Percentiles rank a stretch among this genome's conserved stretches.
phyloP scores from a whole-genome alignment of 352 stramenopile species.

The Phytophthora quininea region DNA sequence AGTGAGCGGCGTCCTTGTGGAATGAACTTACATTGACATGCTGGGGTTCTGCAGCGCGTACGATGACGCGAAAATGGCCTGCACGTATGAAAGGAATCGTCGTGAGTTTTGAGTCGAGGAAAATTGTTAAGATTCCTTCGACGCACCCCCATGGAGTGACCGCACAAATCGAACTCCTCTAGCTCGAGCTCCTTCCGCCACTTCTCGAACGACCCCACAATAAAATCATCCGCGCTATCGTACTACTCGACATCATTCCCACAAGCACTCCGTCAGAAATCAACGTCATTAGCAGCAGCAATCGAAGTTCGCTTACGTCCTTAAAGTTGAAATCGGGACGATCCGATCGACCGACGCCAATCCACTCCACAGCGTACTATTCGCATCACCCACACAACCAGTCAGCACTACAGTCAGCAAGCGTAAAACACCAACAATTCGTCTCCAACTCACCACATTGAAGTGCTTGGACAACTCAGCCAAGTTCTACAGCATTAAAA shows the following conservation, averaged over 20 bases:
- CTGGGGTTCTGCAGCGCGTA: slow-evolving; percentile 71
- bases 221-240: slow-evolving; percentile 78
- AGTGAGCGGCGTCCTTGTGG: background rate
- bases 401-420: slow-evolving; percentile 1
- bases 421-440: background rate
- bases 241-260: slow-evolving; percentile 43
- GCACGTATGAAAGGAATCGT: background rate
- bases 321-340: slow-evolving; percentile 74
- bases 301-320: slow-evolving; percentile 46
- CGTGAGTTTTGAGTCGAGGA: too few species aligned
- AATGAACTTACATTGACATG: slow-evolving; percentile 56
- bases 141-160: slow-evolving; percentile 82
- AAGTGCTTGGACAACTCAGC: slow-evolving; percentile 77
- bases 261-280: background rate
- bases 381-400: background rate
- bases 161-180: slow-evolving; percentile 73
- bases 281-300: background rate
- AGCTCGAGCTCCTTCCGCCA: slow-evolving; percentile 81
- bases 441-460: slow-evolving; percentile 68
- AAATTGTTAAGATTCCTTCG: too few species aligned
- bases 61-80: slow-evolving; percentile 86
- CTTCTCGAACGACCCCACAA: slow-evolving; percentile 70
- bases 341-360: slow-evolving; percentile 79
- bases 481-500: slow-evolving; percentile 55
- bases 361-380: slow-evolving; percentile 88